Conservation (phyloP, 768 basidiomycete species). For the Amanita exitialis region DNA sequence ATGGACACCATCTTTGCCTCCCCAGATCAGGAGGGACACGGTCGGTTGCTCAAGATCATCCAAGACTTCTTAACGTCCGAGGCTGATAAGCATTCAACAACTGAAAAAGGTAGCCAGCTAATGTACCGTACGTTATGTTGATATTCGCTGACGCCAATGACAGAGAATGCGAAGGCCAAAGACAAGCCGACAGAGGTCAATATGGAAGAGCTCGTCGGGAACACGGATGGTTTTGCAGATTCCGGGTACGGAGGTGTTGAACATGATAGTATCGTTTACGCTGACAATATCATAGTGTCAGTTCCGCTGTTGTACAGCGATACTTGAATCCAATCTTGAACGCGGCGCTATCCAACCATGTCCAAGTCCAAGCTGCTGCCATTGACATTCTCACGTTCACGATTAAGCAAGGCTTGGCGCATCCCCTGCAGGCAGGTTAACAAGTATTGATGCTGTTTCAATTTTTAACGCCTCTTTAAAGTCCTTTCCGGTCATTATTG, state of each 20-base stretch:
- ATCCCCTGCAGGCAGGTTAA: constrained; percentile 72
- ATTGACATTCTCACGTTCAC: constrained; percentile 90
- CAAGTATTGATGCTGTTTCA: neutral
- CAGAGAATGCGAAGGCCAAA: constrained; percentile 35
- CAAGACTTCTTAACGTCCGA: constrained; percentile 88
- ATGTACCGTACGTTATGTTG: neutral
- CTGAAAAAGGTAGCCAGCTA: constrained; percentile 47
- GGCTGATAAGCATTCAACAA: constrained; percentile 62
- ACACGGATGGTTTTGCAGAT: constrained; percentile 92
- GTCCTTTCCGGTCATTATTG: constrained; percentile 88
- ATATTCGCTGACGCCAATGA: constrained; percentile 3
- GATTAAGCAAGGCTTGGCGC: constrained; percentile 89
- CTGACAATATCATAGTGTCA: constrained; percentile 48
- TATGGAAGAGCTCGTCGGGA: constrained; percentile 92
- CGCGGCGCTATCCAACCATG: constrained; percentile 64
- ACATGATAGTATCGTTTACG: neutral
- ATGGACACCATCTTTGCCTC: constrained; percentile 88
- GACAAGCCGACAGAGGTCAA: constrained; percentile 48
- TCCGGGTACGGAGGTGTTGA: constrained; percentile 65
- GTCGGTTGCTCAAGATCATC: constrained; percentile 74
- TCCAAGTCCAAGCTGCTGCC: constrained; percentile 69
- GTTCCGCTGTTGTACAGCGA: constrained; percentile 90
- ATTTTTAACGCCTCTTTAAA: constrained; percentile 17
- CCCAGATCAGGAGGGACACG: constrained; percentile 58
- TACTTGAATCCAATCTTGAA: constrained; percentile 77